These are phyloP conservation scores for Hericium coralloides DNA, from an alignment of 768 basidiomycete species.

Conservation along the genomic window DNA sequence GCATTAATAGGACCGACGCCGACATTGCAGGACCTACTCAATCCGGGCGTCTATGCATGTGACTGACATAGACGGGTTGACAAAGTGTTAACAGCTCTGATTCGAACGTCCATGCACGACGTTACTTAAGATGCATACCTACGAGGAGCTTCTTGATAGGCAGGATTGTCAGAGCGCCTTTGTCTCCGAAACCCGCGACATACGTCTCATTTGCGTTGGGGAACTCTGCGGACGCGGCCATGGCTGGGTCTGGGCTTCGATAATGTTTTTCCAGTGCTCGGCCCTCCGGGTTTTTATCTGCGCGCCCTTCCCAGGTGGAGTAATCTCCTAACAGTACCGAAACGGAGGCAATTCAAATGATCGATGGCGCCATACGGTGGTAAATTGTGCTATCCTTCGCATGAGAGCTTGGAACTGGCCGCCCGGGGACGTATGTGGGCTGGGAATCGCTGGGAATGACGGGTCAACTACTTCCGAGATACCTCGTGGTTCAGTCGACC, in stretches of 20 bases:
- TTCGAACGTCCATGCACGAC: not conserved
- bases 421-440: too few relatives aligned
- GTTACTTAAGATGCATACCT: constrained; percentile 19
- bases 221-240: constrained; percentile 23
- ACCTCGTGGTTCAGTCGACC: too few relatives aligned
- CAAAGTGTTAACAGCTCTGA: not conserved
- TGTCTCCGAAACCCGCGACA: constrained; percentile 35
- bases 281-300: not conserved
- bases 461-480: too few relatives aligned
- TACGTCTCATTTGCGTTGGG: constrained; percentile 36
- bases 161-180: constrained; percentile 31
- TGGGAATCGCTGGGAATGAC: too few relatives aligned
- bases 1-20: not conserved
- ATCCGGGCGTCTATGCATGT: constrained; percentile 74
- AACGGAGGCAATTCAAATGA: not conserved
- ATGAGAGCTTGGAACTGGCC: too few relatives aligned
- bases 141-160: constrained; percentile 34
- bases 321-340: not conserved
- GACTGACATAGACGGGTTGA: constrained; percentile 24
- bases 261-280: not conserved
- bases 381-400: not conserved
- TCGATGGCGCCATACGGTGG: not conserved
- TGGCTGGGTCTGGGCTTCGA: not conserved
- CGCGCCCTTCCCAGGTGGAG: not conserved
- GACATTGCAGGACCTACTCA: constrained; percentile 19